Base-by-base conservation (phyloP, 768 basidiomycete species). In the Plicaturopsis crispa region DNA sequence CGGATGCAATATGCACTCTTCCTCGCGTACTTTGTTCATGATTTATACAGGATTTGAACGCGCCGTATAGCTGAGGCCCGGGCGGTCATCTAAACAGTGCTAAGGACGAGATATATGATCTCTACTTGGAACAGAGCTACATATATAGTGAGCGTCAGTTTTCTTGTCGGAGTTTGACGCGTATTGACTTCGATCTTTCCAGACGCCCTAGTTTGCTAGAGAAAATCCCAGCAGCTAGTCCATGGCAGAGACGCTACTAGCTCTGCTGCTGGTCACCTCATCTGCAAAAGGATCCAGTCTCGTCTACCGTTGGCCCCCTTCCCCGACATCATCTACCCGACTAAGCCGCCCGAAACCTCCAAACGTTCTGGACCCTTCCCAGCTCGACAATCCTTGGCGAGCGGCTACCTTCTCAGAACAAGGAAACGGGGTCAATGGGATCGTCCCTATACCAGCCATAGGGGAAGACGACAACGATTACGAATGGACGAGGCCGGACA, bases 231-330 rank as follows among this genome's bases (percentile, higher is more conserved):
- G n/a, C n/a, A n/a, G n/a, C n/a, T 11, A 38, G 21, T 7, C 24
- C 5, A 86, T 87, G 84, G 80, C 82, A 28, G 82, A 86, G 59
- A 79, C 80, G 2, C 71, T 96, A 22, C 65, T 92, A 33, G 82
- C 87, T 7, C 68, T 94, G 44, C 61, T 93, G 4, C 75, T 96
- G 24, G 85, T 90, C 31, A 87, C 87, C 4, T 80, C 82, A 10
- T 91, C 89, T 6, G 80, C 86, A 5, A 85, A 80, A 51, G 87
- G 84, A 19, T 76, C 80, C 7, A 82, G 67, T 47, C 62, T 91
- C 4, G 82, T 89, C 37, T 91, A 80, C 54, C 71, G 85, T 45
- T 94, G 89, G 84, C 92, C 92, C 0, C 81, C 87, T 11, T 67
- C 65, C 11, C 87, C 89, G 11, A 49, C 62, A 10, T 61, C 76